Percentiles rank a stretch among this genome's conserved stretches.
These are phyloP conservation scores for Dalbergia cochinchinensis DNA, from an alignment of 306 rosid genomes.

Conservation along the genomic window DNA sequence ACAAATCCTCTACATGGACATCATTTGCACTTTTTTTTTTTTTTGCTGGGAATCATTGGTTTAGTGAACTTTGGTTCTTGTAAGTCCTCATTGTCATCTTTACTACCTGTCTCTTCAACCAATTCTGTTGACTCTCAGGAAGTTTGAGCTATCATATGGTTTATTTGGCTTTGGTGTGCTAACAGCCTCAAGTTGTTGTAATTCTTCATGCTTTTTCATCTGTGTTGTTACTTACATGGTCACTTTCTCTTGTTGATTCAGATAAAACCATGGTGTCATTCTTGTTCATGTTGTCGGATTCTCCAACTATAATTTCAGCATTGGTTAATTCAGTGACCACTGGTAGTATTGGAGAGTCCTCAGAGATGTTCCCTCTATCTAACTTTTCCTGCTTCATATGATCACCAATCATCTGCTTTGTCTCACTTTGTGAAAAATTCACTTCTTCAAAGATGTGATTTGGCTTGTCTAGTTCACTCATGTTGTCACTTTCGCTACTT, in stretches of 20 bases:
- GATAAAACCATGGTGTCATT: conserved; percentile 28
- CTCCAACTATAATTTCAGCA: not conserved
- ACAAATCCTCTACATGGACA: not conserved
- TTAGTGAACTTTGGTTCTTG: not conserved
- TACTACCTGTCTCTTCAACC: conserved; percentile 13
- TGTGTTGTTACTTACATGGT: not conserved
- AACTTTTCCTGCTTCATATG: conserved; percentile 6
- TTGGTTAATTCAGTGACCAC: conserved; percentile 8
- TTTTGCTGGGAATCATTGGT: conserved; percentile 25
- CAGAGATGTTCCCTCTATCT: not conserved
- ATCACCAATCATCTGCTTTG: conserved; percentile 22
- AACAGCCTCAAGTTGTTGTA: conserved; percentile 25
- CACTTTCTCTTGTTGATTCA: conserved; percentile 7
- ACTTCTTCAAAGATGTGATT: conserved; percentile 20
- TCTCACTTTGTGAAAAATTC: conserved; percentile 18
- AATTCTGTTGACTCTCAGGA: conserved; percentile 10
- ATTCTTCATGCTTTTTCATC: conserved; percentile 12
- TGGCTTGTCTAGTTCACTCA: conserved; percentile 7
- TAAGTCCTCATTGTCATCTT: conserved; percentile 6
- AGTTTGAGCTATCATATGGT: conserved; percentile 28
- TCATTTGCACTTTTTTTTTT: conserved; percentile 15
- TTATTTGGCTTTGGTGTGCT: conserved; percentile 3
- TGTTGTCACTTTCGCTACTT: not conserved
- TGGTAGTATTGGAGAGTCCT: conserved; percentile 29
- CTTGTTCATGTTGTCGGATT: conserved; percentile 11